phyloP scores from a whole-genome alignment of 306 rosid genomes.

The Luffa aegyptiaca region DNA sequence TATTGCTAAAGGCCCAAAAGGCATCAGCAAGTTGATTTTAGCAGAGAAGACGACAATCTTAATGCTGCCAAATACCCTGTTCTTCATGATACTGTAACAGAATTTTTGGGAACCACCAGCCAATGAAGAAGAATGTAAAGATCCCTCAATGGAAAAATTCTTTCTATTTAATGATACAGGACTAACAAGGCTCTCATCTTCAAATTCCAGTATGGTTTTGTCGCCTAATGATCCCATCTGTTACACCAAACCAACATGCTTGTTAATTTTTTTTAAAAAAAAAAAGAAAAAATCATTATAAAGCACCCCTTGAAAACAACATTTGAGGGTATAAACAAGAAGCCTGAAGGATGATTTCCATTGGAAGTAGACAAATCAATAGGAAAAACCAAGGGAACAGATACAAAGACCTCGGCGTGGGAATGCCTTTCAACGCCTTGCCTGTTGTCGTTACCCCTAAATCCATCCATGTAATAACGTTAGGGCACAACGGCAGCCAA shows the following conservation, averaged over 20 bases:
- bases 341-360: not conserved
- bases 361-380: not conserved
- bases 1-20: constrained; percentile 40
- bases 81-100: constrained; percentile 16
- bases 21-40: constrained; percentile 36
- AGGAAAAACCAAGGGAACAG: not conserved
- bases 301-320: not conserved
- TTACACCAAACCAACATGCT: not conserved
- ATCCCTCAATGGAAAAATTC: constrained; percentile 19
- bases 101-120: constrained; percentile 14
- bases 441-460: constrained; percentile 1
- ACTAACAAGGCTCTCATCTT: constrained; percentile 28
- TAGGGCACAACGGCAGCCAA: constrained; percentile 18
- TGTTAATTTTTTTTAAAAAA: not conserved
- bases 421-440: constrained; percentile 21
- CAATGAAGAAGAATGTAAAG: constrained; percentile 10
- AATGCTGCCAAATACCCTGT: constrained; percentile 28
- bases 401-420: constrained; percentile 19
- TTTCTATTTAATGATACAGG: constrained; percentile 17
- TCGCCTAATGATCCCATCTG: constrained; percentile 30
- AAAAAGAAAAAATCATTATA: not conserved
- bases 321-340: not conserved
- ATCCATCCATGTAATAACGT: constrained; percentile 18
- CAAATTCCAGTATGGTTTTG: constrained; percentile 22
- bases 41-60: constrained; percentile 34